Evolutionary conservation across 768 basidiomycete species (phyloP), one percentile per base, ranked within the genome.

Genomic region (Termitomyces sp.): DNA sequence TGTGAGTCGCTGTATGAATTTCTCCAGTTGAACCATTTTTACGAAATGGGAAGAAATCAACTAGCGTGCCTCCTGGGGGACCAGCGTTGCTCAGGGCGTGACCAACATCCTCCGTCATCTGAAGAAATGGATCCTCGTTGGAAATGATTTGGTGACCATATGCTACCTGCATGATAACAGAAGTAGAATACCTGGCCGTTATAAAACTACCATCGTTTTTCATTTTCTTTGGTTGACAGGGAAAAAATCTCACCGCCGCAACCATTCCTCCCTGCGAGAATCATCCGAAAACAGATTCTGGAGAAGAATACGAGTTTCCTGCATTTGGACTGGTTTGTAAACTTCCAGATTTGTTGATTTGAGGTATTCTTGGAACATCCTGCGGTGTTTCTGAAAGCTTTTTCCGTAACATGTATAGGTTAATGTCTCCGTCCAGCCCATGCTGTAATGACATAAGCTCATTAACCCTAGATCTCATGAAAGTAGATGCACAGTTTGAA

Each of bases 81-180:
- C 64, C 62, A 59, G 69, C 35, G 59, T 64, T 22, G 56, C 57
- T 33, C 55, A 70, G 47, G 54, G 69, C 58, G 13, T 65, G 48
- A 20, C 68, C 60, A 16, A 70, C 68, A 14, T 65, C 59, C 35
- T 77, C 70, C 5, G 71, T 73, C 4, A 73, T 60, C 4, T 64
- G 43, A 20, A 81, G 63, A 51, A 74, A 70, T 3, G 69, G 69
- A 56, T 81, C 77, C 5, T 75, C 69, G 35, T 64, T 57, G 3
- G 66, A 65, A 9, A 61, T 58, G 32, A 74, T 62, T 9, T 63
- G 60, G 35, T 74, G 68, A 4, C 77, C 76, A 53, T 72, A 74
- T 2, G 72, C 64, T 6, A 68, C 46, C 26, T 58, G 56, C 62
- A 71, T 66, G 33, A 70, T 69, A 9, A 64, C 64, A 6, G 62